Evolutionary conservation across 352 stramenopile genomes (phyloP), one percentile per base, ranked within the genome.

Genomic region (Phytophthora pinifolia): DNA sequence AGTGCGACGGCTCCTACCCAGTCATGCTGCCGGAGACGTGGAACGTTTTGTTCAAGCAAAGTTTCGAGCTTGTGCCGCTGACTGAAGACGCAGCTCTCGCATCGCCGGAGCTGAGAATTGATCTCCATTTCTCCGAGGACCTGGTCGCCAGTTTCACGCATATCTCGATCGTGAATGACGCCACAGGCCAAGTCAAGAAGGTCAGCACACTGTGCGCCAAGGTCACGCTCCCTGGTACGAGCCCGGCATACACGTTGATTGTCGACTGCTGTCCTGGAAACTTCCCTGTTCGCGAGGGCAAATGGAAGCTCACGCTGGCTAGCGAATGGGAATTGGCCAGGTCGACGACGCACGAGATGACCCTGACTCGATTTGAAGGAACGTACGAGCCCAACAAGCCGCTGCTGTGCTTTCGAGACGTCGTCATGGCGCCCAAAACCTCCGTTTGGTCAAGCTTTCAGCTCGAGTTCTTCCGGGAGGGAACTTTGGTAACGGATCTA

Each of bases 31-130:
- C 74, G 0, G 35, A 52, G 1, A 72, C 71, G 10, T 90, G 78
- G 78, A 83, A 83, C 31, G 58, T 86, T 27, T 27, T 90, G 15
- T 78, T 86, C 59, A 88, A 88, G 38, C 67, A 86, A 30, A 73
- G 29, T 2, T 70, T 89, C 43, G 68, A 83, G 41, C 58, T 87
- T 15, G 36, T 37, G 37, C 49, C 44, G 22, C 30, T 46, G 6
- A 59, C 34, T 14, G 34, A 45, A 36, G 39, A 33, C n/a, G 13
- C 45, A 1, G 17, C 10, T 31, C 4, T 33, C 22, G 25, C 39
- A 13, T 27, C 31, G 27, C 25, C 71, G 8, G 67, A 85, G 17
- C 41, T 91, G 8, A 65, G 69, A 29, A 25, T 89, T 12, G 75
- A 88, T 56, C 46, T 90, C 18, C 61, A 89, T 41, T n/a, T 91